Conservation (phyloP, 441 rosid species). For the Gossypium schwendimanii region DNA sequence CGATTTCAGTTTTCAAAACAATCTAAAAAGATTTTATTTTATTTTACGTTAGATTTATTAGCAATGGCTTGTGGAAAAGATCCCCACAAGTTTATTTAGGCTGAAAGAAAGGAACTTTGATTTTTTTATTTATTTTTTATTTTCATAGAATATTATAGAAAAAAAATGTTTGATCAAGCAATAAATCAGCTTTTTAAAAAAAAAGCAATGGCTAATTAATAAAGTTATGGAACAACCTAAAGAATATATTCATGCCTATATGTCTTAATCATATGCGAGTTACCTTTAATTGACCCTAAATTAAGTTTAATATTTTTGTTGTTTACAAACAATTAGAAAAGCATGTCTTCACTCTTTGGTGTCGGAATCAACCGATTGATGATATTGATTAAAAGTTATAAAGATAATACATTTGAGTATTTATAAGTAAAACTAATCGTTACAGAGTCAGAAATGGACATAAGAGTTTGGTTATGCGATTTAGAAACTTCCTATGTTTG, state of each 20-base stretch:
- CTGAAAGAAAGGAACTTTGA: neutral
- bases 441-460: too few relatives aligned
- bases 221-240: conserved; percentile 12
- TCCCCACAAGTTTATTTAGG: neutral
- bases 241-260: conserved; percentile 17
- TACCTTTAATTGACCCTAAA: neutral
- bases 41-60: neutral
- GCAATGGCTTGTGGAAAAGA: neutral
- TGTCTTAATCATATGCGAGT: neutral
- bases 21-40: neutral
- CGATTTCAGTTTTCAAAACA: neutral
- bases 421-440: too few relatives aligned
- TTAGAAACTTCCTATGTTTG: too few relatives aligned
- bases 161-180: neutral
- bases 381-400: too few relatives aligned
- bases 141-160: neutral
- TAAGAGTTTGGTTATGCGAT: too few relatives aligned
- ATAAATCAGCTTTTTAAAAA: neutral
- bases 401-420: too few relatives aligned
- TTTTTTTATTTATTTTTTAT: neutral
- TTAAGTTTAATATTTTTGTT: neutral
- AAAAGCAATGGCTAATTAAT: conserved; percentile 14
- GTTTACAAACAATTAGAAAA: neutral
- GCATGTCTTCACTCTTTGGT: neutral
- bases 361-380: too few relatives aligned